Evolutionary conservation across 805 yeast species (phyloP), one percentile per base, ranked within the genome.

Genomic region (Cyberlindnera veronae): DNA sequence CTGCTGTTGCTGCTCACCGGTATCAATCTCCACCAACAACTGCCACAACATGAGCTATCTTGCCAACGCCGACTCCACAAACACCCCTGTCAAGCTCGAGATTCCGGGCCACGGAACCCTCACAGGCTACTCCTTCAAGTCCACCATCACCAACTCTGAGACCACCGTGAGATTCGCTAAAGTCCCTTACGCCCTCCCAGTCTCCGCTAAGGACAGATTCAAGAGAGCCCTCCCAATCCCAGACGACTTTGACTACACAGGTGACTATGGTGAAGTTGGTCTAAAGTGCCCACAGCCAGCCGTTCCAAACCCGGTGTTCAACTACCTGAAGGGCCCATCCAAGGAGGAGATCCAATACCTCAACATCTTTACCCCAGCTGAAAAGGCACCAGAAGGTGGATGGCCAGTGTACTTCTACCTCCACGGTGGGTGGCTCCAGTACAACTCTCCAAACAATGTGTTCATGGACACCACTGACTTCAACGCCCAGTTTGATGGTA

Each of bases 351-450:
- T 66, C 36, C 56, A 53, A 29, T 58, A 57, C 40, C 38, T 57
- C 29, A 68, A 68, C 47, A 63, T 68, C 35, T 69, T 68, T 64
- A 50, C 64, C 11, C 73, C 74, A 9, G 47, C 58, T 3, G 54
- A 50, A 2, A 37, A 41, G 11, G 43, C 60, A 21, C 72, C 71
- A 13, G 45, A 48, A 8, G 60, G 42, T 6, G 73, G 73, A 5
- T 68, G 71, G 71, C 72, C 72, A 5, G 72, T 68, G 15, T 39
- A 60, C 38, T 45, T 64, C 29, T 67, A 63, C 50, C 50, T 68
- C 28, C 74, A 68, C 50, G 75, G 75, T 20, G 75, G 75, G 6
- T 68, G 65, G 58, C 49, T 69, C 20, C 72, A 66, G 45, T 59
- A 57, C 31, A 51, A 48, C 29, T 49, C 49, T 20, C 44, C 48